Percentiles rank a stretch among this genome's conserved stretches.
Evolutionary conservation across 108 stramenopile species (phyloP).

Genomic region (Conticribra guillardii): DNA sequence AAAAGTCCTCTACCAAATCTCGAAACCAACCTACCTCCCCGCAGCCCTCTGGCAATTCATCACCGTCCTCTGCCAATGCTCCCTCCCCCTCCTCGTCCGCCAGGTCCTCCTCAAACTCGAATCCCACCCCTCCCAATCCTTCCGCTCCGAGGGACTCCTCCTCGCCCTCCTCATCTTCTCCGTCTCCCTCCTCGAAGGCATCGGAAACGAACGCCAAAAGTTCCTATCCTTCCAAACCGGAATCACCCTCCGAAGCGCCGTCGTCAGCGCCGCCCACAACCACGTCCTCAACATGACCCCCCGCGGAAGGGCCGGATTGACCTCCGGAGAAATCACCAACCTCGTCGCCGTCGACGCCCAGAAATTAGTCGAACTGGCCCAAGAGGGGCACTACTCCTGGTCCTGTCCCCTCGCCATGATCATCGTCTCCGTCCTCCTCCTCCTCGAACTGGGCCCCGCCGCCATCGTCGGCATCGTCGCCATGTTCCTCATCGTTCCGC

Average conservation of each 20-base stretch:
- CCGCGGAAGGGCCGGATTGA: conserved; percentile 55
- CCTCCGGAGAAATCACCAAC: conserved; percentile 76
- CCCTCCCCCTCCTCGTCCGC: conserved; percentile 40
- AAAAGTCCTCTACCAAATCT: conserved; percentile 58
- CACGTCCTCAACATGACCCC: conserved; percentile 63
- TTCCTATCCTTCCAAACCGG: conserved; percentile 72
- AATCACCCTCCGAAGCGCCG: conserved; percentile 55
- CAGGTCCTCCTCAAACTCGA: conserved; percentile 26
- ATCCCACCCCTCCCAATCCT: conserved; percentile 8
- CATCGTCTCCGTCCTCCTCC: conserved; percentile 68
- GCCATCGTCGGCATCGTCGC: conserved; percentile 74
- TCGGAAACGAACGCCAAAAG: conserved; percentile 73
- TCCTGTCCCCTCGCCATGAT: conserved; percentile 75
- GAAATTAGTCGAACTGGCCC: conserved; percentile 82
- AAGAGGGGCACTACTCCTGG: conserved; percentile 86
- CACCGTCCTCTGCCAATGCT: conserved; percentile 27
- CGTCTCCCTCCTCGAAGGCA: conserved; percentile 53
- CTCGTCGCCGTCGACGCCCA: conserved; percentile 83
- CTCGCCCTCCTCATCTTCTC: conserved; percentile 56
- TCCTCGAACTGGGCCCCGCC: conserved; percentile 60
- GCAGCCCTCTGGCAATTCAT: conserved; percentile 35
- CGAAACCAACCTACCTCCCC: conserved; percentile 37
- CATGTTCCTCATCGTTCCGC: conserved; percentile 73
- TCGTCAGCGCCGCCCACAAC: conserved; percentile 64
- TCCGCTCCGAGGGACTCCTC: conserved; percentile 39